These are phyloP conservation scores for Peltaster fructicola DNA, from an alignment of 2,329 filamentous ascomycete species.

Conservation along the genomic window DNA sequence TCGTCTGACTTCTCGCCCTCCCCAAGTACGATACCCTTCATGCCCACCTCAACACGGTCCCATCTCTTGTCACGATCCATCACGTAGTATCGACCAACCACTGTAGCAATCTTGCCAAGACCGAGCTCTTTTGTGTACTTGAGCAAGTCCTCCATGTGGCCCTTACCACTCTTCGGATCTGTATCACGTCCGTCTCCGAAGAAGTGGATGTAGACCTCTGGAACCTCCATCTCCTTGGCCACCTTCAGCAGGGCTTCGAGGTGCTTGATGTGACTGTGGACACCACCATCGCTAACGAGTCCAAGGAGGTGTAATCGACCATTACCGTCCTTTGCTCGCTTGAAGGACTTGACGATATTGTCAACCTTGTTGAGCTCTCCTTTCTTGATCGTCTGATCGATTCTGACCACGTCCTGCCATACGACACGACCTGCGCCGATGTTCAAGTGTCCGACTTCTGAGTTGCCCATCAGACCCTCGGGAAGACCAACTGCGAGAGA, in stretches of 20 bases:
- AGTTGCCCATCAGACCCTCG: conserved; percentile 97
- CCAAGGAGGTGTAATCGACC: conserved; percentile 85
- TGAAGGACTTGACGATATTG: conserved; percentile 61
- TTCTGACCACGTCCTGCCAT: conserved; percentile 84
- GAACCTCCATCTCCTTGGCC: conserved; percentile 73
- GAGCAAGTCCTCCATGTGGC: conserved; percentile 74
- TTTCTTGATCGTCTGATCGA: conserved; percentile 83
- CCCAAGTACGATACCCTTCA: conserved; percentile 71
- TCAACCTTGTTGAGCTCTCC: conserved; percentile 58
- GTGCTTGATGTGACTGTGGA: conserved; percentile 89
- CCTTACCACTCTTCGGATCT: conserved; percentile 82
- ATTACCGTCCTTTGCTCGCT: conserved; percentile 68
- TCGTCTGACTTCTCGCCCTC: conserved; percentile 77
- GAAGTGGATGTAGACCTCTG: conserved; percentile 95
- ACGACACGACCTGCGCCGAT: conserved; percentile 94
- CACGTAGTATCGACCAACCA: conserved; percentile 91
- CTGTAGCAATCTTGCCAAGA: conserved; percentile 70
- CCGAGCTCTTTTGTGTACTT: conserved; percentile 70
- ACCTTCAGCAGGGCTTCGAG: conserved; percentile 73
- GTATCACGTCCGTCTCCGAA: conserved; percentile 96
- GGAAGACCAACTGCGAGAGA: conserved; percentile 90
- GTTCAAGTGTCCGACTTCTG: conserved; percentile 95
- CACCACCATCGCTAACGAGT: conserved; percentile 86
- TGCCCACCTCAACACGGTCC: conserved; percentile 79
- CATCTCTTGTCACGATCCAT: conserved; percentile 99